These are phyloP conservation scores for Pseudogymnoascus pannorum DNA, from an alignment of 2,329 filamentous ascomycete genomes.

Conservation along the genomic window DNA sequence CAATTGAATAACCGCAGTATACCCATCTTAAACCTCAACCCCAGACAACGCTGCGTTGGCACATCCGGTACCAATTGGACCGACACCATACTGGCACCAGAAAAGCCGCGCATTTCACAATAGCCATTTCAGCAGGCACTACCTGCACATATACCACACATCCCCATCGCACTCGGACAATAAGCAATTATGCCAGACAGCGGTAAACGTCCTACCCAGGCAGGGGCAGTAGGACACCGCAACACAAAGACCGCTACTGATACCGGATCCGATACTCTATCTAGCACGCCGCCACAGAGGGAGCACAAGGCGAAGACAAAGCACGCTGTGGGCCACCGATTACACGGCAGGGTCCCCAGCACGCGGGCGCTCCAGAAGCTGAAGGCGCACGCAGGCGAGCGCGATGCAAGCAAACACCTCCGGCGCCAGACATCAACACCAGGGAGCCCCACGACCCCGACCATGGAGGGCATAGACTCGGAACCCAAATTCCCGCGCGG, in stretches of 20 bases:
- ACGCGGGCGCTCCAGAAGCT: constrained; percentile 26
- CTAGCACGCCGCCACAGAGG: constrained; percentile 21
- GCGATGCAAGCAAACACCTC: constrained; percentile 8
- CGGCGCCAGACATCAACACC: constrained; percentile 10
- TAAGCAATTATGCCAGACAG: constrained; percentile 7
- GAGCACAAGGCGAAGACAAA: constrained; percentile 23
- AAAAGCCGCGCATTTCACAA: neutral
- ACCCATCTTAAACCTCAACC: neutral
- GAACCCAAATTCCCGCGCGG: constrained; percentile 44
- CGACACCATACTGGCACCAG: neutral
- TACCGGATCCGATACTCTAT: constrained; percentile 18
- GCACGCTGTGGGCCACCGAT: constrained; percentile 25
- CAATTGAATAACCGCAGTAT: neutral
- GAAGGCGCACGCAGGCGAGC: constrained; percentile 22
- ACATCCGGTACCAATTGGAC: constrained; percentile 4
- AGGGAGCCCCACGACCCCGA: constrained; percentile 1
- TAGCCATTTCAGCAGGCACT: neutral
- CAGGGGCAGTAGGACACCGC: constrained; percentile 1
- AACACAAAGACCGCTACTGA: constrained; percentile 8
- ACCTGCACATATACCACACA: constrained; percentile 1
- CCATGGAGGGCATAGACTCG: constrained; percentile 36
- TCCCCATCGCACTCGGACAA: neutral
- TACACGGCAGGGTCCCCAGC: constrained; percentile 24
- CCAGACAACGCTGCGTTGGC: constrained; percentile 8
- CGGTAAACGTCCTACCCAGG: neutral